Base-by-base conservation (phyloP, 2,329 filamentous ascomycete genomes). In the Pezicula carpinea region DNA sequence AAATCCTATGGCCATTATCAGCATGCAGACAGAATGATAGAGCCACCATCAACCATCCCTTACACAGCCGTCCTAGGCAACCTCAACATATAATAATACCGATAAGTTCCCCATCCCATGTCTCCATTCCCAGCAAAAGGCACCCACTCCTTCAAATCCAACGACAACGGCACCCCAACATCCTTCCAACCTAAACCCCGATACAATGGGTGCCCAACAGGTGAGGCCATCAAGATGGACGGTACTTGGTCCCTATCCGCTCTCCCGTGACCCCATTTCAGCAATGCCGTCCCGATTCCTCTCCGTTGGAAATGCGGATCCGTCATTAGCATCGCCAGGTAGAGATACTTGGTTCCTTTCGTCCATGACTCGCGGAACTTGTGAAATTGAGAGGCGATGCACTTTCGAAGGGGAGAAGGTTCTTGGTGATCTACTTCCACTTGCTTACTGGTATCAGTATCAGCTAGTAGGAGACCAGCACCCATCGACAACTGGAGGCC, bases 101-200 rank as follows among this genome's bases (percentile, higher is more conserved):
- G 14, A 21, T 38, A 38, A 17, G 6, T 38, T 5, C 34, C 34
- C 34, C 34, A 38, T 38, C 34, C 34, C 34, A 38, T 13, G 6
- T 50, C 39, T 6, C 34, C 45, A 21, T 45, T 46, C 40, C 46
- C 29, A 10, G 39, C 48, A 35, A 46, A 38, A 3, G 17, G 17
- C 3, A 17, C 53, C 53, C 48, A 55, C 14, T 44, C 43, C 17
- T 32, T 48, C 42, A 53, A 45, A 44, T 53, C 48, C n/a, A 53
- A n/a, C 10, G 49, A 43, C 5, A 51, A 10, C 6, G 17, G 13
- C 15, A 15, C 15, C 8, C 21, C 44, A 6, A 50, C 43, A 11
- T 48, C 47, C 31, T 46, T 52, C 53, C 53, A 55, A 5, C 51
- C 51, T 22, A 47, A 15, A 34, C 43, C 42, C 39, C 43, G 33